phyloP scores from a whole-genome alignment of 2,329 filamentous ascomycete species.

The Colletotrichum musicola region DNA sequence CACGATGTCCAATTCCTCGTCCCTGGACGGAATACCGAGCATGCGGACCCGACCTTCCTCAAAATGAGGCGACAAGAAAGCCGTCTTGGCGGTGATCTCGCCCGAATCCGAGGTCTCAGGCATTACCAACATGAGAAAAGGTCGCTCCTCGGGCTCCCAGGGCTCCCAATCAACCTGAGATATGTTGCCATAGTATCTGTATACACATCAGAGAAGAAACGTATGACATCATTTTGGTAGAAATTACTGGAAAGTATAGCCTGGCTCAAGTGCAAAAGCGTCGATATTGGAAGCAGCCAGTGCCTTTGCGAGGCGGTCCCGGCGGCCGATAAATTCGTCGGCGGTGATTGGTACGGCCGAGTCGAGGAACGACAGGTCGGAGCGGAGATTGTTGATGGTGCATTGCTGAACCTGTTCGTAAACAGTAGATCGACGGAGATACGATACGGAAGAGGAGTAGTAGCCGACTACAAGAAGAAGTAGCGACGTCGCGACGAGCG shows the following conservation, averaged over 20 bases:
- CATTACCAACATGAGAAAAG: conserved; percentile 72
- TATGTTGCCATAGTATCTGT: conserved; percentile 69
- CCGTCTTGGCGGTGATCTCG: conserved; percentile 63
- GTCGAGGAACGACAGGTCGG: conserved; percentile 64
- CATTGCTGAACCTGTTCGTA: conserved; percentile 53
- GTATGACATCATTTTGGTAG: background rate
- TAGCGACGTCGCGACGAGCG: conserved; percentile 2
- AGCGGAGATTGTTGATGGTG: conserved; percentile 64
- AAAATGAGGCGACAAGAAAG: conserved; percentile 70
- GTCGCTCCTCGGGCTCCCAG: conserved; percentile 74
- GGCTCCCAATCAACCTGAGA: conserved; percentile 73
- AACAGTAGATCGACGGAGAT: background rate
- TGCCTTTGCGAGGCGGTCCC: conserved; percentile 68
- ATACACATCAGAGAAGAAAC: background rate
- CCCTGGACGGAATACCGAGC: conserved; percentile 67
- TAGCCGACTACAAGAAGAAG: conserved; percentile 10
- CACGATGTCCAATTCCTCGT: conserved; percentile 64
- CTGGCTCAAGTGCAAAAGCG: conserved; percentile 73
- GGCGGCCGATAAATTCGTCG: conserved; percentile 66
- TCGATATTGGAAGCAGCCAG: conserved; percentile 64
- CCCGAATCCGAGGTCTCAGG: conserved; percentile 57
- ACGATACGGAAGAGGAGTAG: background rate
- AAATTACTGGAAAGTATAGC: conserved; percentile 71
- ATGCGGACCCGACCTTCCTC: conserved; percentile 71
- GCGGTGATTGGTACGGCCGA: conserved; percentile 59